Percentiles rank a stretch among this genome's conserved stretches.
Evolutionary conservation across 257 asterid genomes (phyloP).

Genomic region (Ilex asprella): DNA sequence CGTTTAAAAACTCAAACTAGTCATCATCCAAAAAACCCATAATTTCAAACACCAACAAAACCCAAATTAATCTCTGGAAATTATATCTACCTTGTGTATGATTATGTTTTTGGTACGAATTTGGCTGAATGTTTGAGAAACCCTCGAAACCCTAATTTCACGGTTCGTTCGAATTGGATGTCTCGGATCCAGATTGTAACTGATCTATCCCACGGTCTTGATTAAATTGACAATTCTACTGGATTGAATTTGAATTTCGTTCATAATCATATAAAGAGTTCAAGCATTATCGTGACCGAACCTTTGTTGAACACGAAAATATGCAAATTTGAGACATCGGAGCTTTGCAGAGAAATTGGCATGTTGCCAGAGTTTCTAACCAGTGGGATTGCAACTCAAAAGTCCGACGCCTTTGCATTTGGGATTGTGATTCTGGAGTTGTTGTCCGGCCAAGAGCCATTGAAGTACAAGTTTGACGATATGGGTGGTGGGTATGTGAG

Average conservation of each 20-base stretch:
- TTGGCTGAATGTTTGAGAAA: constrained; percentile 61
- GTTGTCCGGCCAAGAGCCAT: constrained; percentile 73
- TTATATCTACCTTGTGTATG: constrained; percentile 64
- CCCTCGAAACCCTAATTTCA: constrained; percentile 50
- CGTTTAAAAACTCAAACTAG: no score
- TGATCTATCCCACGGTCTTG: constrained; percentile 81
- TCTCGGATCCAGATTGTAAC: constrained; percentile 58
- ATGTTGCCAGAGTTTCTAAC: constrained; percentile 86
- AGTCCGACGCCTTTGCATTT: constrained; percentile 83
- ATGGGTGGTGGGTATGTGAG: constrained; percentile 32
- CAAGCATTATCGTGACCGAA: constrained; percentile 61
- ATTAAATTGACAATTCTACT: constrained; percentile 75
- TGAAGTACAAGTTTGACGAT: constrained; percentile 46
- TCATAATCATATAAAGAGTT: constrained; percentile 73
- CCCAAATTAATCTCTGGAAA: constrained; percentile 62
- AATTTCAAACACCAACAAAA: no score
- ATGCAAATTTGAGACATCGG: constrained; percentile 96
- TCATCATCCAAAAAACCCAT: no score
- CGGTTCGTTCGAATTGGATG: constrained; percentile 66
- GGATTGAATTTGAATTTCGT: constrained; percentile 71
- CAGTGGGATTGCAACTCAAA: constrained; percentile 79
- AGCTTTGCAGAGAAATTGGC: constrained; percentile 82
- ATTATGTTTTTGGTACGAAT: constrained; percentile 54
- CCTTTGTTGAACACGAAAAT: constrained; percentile 70
- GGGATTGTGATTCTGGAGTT: constrained; percentile 84